Evolutionary conservation across 2,329 filamentous ascomycete genomes (phyloP).

Genomic region (Aspergillus sp.): DNA sequence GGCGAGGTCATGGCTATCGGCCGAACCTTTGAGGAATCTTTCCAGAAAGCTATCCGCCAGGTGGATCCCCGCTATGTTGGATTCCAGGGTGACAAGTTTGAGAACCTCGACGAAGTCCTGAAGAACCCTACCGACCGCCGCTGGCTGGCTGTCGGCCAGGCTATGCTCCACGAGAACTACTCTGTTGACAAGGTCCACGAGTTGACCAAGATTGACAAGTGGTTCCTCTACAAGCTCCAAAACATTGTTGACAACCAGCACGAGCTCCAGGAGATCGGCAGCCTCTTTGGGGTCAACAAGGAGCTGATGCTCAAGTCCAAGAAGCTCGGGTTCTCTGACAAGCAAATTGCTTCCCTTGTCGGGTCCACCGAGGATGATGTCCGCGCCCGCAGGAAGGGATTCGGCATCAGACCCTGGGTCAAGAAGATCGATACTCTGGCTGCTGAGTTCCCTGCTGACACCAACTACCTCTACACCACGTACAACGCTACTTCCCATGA

Average conservation of each 20-base stretch:
- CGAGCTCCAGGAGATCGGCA: constrained; percentile 81
- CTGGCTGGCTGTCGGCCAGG: constrained; percentile 96
- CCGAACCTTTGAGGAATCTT: constrained; percentile 96
- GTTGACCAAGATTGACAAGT: constrained; percentile 97
- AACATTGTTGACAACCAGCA: constrained; percentile 91
- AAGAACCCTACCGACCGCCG: constrained; percentile 92
- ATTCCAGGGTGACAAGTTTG: constrained; percentile 94
- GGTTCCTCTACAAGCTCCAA: constrained; percentile 98
- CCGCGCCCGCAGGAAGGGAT: constrained; percentile 76
- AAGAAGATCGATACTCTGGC: constrained; percentile 98
- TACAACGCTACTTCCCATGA: constrained; percentile 96
- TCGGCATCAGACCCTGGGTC: constrained; percentile 91
- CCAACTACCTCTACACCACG: constrained; percentile 95
- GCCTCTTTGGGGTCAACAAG: constrained; percentile 80
- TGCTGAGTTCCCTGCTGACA: constrained; percentile 91
- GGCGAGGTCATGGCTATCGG: constrained; percentile 99
- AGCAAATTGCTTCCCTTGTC: constrained; percentile 85
- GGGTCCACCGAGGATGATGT: constrained; percentile 87
- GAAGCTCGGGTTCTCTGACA: constrained; percentile 97
- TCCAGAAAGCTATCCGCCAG: constrained; percentile 97
- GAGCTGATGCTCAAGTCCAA: constrained; percentile 88
- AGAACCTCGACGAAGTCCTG: constrained; percentile 85
- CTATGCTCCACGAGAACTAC: constrained; percentile 97
- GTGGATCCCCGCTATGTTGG: constrained; percentile 90
- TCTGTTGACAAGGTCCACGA: constrained; percentile 89